A percentile compares a stretch with the other conserved stretches of the same genome.
These are phyloP conservation scores for Vitis rotundifolia DNA, from an alignment of 164 flowering plant species.

Conservation along the genomic window DNA sequence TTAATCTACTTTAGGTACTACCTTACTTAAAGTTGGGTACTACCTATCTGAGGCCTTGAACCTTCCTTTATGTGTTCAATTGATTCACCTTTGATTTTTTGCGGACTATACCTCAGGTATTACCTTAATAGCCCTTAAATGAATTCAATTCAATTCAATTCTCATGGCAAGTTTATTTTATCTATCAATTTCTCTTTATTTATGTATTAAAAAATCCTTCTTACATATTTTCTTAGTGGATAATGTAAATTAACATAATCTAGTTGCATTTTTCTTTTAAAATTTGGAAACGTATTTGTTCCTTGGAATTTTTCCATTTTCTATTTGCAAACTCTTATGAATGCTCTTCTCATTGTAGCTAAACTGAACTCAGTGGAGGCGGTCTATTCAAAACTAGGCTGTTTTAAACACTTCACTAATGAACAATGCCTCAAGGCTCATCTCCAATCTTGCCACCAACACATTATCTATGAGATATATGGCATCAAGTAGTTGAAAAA, in stretches of 20 bases:
- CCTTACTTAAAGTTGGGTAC: too few species aligned
- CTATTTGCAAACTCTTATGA: background rate
- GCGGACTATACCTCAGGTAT: too few species aligned
- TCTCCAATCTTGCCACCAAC: slow-evolving; percentile 50
- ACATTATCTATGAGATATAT: slow-evolving; percentile 69
- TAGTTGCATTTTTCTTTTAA: background rate
- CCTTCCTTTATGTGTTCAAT: too few species aligned
- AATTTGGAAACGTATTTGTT: background rate
- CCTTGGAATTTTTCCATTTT: background rate
- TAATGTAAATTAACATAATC: background rate
- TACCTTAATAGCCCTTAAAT: too few species aligned
- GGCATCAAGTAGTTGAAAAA: slow-evolving; percentile 73
- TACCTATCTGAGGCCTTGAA: too few species aligned
- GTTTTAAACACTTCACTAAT: slow-evolving; percentile 69
- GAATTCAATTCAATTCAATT: too few species aligned
- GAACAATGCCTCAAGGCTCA: slow-evolving; percentile 73
- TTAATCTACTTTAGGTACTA: too few species aligned
- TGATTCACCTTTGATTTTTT: too few species aligned
- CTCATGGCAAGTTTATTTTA: slow-evolving; percentile 65
- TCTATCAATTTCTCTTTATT: background rate
- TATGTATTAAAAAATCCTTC: too few species aligned
- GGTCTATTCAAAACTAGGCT: slow-evolving; percentile 72
- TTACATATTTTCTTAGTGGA: too few species aligned
- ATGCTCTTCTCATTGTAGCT: slow-evolving; percentile 41
- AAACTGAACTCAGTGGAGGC: slow-evolving; percentile 68